Base-by-base conservation (phyloP, 1,284 basidiomycete species). In the Rhodotorula glutinis region DNA sequence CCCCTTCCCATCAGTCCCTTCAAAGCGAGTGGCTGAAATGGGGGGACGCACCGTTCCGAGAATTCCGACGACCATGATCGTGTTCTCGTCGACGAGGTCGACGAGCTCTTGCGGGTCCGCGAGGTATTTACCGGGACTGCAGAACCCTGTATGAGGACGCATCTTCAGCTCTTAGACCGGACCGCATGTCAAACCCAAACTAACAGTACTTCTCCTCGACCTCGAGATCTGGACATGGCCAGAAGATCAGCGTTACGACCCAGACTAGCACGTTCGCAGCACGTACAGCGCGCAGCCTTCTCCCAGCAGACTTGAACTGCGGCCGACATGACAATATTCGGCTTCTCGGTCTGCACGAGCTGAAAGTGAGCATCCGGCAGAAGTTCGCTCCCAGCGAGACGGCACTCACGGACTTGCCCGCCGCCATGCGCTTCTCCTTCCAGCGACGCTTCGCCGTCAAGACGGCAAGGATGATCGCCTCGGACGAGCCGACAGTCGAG, bases 21-120 rank as follows among this genome's bases (percentile, higher is more conserved):
- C 43, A 44, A 16, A 9, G 14, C 7, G 43, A 11, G 33, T 7
- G 33, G 33, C 33, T 44, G 17, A 44, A 44, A 44, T 5, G 4
- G 7, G 21, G 17, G 43, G 43, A 21, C 43, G 92, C 93, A 4
- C 43, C 56, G 51, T 66, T 21, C 81, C 81, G n/a, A 81, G 77
- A 55, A 82, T 81, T 25, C 77, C 72, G 53, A 73, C 75, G 19
- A 79, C 71, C 21, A 77, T 62, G 44, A 78, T 75, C 10, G 78
- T 78, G 68, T 77, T 77, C 67, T 79, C 78, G 69, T 82, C 81
- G 52, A 81, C 79, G 56, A 80, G 74, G 38, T 79, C 79, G 43
- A 81, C 76, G 19, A 79, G 79, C 71, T 81, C 79, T 66, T 81
- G 75, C 43, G 81, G 79, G 61, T 81, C 79, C 58, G 81, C 74